A percentile compares a stretch with the other conserved stretches of the same genome.
Evolutionary conservation across 1,139 yeast species (phyloP).

Genomic region (Yamadazyma epiphylla): DNA sequence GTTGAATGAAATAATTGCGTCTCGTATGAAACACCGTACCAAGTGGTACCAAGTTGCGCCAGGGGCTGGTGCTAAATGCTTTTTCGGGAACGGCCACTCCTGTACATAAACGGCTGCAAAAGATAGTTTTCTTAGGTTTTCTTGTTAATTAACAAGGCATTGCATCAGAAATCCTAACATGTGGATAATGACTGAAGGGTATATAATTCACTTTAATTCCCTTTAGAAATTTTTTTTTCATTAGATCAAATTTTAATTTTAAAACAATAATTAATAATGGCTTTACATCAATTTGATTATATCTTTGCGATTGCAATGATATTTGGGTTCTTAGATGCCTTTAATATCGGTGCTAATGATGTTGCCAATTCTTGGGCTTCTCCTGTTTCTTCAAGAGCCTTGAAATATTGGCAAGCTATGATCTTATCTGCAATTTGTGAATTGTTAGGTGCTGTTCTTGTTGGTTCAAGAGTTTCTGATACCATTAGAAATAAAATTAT

Average conservation of each 20-base stretch:
- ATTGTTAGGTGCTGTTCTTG: conserved; percentile 70
- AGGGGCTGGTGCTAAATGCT: too few relatives aligned
- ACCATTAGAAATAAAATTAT: conserved; percentile 64
- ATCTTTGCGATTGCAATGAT: conserved; percentile 64
- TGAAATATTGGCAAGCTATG: conserved; percentile 76
- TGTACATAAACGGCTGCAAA: neutral
- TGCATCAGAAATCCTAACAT: neutral
- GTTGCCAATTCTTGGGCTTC: conserved; percentile 81
- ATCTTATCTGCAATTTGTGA: conserved; percentile 64
- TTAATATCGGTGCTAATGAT: conserved; percentile 81
- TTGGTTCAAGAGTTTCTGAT: conserved; percentile 67
- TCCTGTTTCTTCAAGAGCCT: conserved; percentile 64
- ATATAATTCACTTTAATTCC: neutral
- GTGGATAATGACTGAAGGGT: neutral
- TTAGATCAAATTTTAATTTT: too few relatives aligned
- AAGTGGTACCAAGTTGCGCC: too few relatives aligned
- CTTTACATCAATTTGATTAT: conserved; percentile 58
- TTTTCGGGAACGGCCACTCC: neutral
- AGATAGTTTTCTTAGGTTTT: neutral
- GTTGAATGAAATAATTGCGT: neutral
- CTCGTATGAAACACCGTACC: too few relatives aligned
- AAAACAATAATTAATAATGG: conserved; percentile 8
- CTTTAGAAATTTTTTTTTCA: neutral
- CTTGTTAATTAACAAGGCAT: neutral
- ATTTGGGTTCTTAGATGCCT: conserved; percentile 78